Base-by-base conservation (phyloP, 106 monocot species). In the Platanthera zijinensis region DNA sequence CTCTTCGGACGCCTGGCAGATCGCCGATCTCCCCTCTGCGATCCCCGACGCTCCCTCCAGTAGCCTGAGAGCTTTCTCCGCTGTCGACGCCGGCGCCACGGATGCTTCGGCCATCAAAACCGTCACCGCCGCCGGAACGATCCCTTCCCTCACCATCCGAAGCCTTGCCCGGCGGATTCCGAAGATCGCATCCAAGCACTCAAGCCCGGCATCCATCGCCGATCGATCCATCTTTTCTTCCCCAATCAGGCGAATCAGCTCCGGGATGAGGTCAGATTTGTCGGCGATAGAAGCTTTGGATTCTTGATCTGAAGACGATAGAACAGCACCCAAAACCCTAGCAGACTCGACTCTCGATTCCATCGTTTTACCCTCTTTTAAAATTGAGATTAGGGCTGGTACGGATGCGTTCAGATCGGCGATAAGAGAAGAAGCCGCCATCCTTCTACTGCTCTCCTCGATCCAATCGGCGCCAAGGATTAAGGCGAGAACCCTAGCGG, bases 11-110 rank as follows among this genome's bases (percentile, higher is more conserved):
- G n/a, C 56, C 74, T 71, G 84, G 83, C 86, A 84, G n/a, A 92
- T 86, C 75, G 77, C 85, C 51, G 76, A 77, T 32, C 92, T 61
- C 25, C 92, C 89, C 51, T 92, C 92, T 18, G 78, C 73, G 59
- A 81, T 87, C 11, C 80, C 78, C 28, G 87, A 75, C 54, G 83
- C 87, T 19, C 73, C 79, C 70, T 83, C 89, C 80, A 92, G 69
- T 69, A 92, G 28, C 74, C 54, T 79, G 78, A 89, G 47, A 49
- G 85, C 86, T 78, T 53, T 83, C 84, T 84, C 89, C 9, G 83
- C 72, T 68, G 84, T 74, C n/a, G 64, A 47, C 9, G 76, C 15
- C 18, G 78, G 57, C 18, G 71, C 72, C 18, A 51, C 28, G n/a
- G 69, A 10, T 10, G 21, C 49, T 30, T 71, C 64, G 51, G 69